Conservation (phyloP, 805 yeast species). For the Ogataea paraovalis region DNA sequence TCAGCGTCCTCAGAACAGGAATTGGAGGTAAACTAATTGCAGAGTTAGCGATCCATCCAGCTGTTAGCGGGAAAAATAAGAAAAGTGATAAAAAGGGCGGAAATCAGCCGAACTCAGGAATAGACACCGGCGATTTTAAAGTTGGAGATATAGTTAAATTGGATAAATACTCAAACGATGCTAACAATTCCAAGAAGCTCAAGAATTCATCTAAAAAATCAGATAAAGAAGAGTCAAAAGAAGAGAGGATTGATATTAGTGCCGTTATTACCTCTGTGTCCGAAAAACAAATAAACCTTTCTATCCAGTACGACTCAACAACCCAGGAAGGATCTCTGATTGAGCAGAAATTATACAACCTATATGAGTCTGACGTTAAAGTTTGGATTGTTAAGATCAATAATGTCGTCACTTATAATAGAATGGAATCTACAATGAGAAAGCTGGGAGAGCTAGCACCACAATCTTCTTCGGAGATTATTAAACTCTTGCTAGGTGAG, state of each 20-base stretch:
- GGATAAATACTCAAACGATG: slow-evolving; percentile 38
- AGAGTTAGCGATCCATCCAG: slow-evolving; percentile 57
- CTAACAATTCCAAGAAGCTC: slow-evolving; percentile 16
- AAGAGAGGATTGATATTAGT: slow-evolving; percentile 34
- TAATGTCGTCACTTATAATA: slow-evolving; percentile 66
- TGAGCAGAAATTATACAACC: slow-evolving; percentile 46
- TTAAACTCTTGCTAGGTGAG: slow-evolving; percentile 47
- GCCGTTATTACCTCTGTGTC: slow-evolving; percentile 65
- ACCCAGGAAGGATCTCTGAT: slow-evolving; percentile 29
- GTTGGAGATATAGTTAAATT: slow-evolving; percentile 76
- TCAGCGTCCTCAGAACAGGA: slow-evolving; percentile 67
- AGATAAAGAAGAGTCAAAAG: slow-evolving; percentile 21
- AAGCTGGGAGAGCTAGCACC: slow-evolving; percentile 48
- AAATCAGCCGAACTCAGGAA: slow-evolving; percentile 1
- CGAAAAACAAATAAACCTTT: slow-evolving; percentile 44
- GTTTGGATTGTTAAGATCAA: slow-evolving; percentile 67
- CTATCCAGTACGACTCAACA: slow-evolving; percentile 49
- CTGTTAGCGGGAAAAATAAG: slow-evolving; percentile 19
- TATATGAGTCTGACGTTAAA: slow-evolving; percentile 42
- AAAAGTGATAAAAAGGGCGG: slow-evolving; percentile 24
- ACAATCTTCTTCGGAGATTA: slow-evolving; percentile 34
- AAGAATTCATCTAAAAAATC: slow-evolving; percentile 30
- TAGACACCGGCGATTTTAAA: slow-evolving; percentile 50
- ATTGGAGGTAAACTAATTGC: slow-evolving; percentile 70
- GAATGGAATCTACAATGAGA: slow-evolving; percentile 76